Evolutionary conservation across 2,329 filamentous ascomycete genomes (phyloP).

Genomic region (Pyrenophora tritici-repentis): DNA sequence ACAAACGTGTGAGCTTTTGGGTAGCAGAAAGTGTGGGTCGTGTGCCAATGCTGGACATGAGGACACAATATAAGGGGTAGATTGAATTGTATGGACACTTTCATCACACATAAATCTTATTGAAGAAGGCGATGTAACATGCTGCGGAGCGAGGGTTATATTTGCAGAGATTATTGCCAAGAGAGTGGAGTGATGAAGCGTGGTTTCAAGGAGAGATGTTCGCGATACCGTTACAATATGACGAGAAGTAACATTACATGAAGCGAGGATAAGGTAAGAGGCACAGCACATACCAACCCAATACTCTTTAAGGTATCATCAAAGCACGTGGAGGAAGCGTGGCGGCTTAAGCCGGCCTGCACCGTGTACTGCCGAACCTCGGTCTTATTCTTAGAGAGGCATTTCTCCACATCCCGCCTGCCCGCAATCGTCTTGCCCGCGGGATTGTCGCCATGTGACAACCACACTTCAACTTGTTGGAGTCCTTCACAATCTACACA

Average conservation of each 20-base stretch:
- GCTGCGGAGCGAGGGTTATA: conserved; percentile 4
- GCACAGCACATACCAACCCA: no score
- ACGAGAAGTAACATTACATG: no score
- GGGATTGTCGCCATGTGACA: conserved; percentile 42
- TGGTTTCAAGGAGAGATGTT: no score
- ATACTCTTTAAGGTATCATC: no score
- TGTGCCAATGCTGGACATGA: not conserved
- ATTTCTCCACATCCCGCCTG: conserved; percentile 37
- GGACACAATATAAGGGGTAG: not conserved
- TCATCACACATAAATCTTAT: no score
- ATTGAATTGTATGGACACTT: no score
- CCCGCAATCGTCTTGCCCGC: conserved; percentile 21
- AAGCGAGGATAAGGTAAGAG: no score
- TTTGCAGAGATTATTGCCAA: not conserved
- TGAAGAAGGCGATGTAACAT: not conserved
- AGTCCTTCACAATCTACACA: conserved; percentile 19
- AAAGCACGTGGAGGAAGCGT: not conserved
- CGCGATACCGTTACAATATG: no score
- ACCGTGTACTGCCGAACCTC: conserved; percentile 34
- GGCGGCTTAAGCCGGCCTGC: conserved; percentile 31
- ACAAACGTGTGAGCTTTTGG: not conserved
- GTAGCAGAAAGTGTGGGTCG: not conserved
- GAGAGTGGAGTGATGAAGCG: not conserved
- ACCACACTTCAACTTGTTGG: conserved; percentile 27
- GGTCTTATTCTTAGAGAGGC: conserved; percentile 19